Conservation (phyloP, 2,329 filamentous ascomycete species). For the Lizonia empirigonia region DNA sequence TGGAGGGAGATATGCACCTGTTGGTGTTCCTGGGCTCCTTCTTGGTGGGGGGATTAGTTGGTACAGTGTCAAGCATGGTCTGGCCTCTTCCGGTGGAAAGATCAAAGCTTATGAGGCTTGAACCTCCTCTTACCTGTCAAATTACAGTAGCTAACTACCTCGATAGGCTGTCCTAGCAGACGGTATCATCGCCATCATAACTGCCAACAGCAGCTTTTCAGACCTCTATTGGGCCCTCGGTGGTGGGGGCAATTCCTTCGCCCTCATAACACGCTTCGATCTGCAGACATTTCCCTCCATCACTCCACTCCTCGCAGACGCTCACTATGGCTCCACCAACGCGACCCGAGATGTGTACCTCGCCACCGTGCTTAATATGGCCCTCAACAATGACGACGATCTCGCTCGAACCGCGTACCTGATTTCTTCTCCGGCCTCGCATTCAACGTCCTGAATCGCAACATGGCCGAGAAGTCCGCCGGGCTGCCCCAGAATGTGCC, state of each 20-base stretch:
- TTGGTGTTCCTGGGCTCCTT: constrained; percentile 38
- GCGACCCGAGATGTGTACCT: constrained; percentile 19
- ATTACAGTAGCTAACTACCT: no score
- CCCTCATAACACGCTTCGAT: constrained; percentile 25
- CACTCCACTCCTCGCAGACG: constrained; percentile 23
- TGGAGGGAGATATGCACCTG: constrained; percentile 33
- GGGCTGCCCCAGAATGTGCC: constrained; percentile 19
- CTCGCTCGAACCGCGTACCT: constrained; percentile 15
- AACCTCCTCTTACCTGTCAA: no score
- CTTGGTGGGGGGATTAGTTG: constrained; percentile 34
- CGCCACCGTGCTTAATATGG: constrained; percentile 19
- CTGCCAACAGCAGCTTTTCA: constrained; percentile 21
- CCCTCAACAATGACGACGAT: constrained; percentile 21
- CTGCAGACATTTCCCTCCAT: constrained; percentile 17
- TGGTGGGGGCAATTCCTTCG: constrained; percentile 32
- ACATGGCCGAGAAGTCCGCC: constrained; percentile 12
- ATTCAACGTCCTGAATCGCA: constrained; percentile 23
- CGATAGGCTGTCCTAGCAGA: constrained; percentile 28
- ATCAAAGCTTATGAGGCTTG: constrained; percentile 21
- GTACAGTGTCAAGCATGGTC: constrained; percentile 19
- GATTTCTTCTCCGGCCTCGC: constrained; percentile 26
- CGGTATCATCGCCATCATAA: constrained; percentile 28
- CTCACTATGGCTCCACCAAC: constrained; percentile 16
- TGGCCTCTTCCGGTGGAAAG: constrained; percentile 17
- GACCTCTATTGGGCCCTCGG: constrained; percentile 42